Percentiles rank a stretch among this genome's conserved stretches.
phyloP scores from a whole-genome alignment of 192 early-diverging fungal genomes.

The Coemansia sp. region DNA sequence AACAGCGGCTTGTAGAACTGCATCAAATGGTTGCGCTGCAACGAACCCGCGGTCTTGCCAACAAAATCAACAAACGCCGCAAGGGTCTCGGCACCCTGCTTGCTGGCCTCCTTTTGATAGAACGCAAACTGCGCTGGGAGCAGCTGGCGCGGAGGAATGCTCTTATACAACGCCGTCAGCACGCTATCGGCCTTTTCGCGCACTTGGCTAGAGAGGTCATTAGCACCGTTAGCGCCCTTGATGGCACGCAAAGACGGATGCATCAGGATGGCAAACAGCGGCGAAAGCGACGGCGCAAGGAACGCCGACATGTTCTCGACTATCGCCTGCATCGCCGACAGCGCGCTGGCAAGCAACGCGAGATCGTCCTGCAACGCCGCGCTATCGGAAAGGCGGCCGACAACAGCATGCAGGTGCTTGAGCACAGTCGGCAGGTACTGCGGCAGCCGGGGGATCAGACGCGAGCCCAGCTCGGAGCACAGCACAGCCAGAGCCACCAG shows the following conservation, averaged over 20 bases:
- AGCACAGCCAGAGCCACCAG: conserved; percentile 48
- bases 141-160: conserved; percentile 46
- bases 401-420: conserved; percentile 51
- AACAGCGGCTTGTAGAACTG: conserved; percentile 77
- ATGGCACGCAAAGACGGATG: conserved; percentile 15
- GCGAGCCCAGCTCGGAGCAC: conserved; percentile 71
- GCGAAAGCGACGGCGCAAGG: conserved; percentile 45
- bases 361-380: conserved; percentile 41
- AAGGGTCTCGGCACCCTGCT: conserved; percentile 52
- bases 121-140: conserved; percentile 47
- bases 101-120: conserved; percentile 57
- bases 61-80: conserved; percentile 69
- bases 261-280: conserved; percentile 38
- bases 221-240: not conserved
- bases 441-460: conserved; percentile 75
- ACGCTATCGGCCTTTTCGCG: conserved; percentile 22
- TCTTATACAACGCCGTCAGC: conserved; percentile 27
- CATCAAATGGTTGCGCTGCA: conserved; percentile 67
- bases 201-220: conserved; percentile 27
- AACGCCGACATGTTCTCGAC: conserved; percentile 53
- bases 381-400: conserved; percentile 5
- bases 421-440: conserved; percentile 81
- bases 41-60: conserved; percentile 61
- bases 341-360: conserved; percentile 41
- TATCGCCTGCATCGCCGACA: conserved; percentile 48